These are phyloP conservation scores for Irpex sp. DNA, from an alignment of 1,284 basidiomycete genomes.

Conservation along the genomic window DNA sequence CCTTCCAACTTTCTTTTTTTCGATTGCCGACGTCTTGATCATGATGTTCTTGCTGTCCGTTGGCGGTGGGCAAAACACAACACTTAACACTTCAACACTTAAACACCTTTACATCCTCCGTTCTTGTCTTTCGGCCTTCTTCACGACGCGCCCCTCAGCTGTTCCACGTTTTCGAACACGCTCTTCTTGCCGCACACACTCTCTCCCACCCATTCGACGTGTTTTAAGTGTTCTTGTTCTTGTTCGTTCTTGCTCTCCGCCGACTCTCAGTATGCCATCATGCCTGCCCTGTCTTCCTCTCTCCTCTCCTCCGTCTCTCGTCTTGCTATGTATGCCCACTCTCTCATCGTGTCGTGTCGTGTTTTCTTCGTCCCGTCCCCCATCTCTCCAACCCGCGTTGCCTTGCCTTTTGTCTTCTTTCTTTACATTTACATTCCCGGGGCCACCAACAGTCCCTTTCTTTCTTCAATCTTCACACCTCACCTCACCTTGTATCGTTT, in stretches of 20 bases:
- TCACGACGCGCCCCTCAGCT: conserved; percentile 5
- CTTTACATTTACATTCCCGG: background rate
- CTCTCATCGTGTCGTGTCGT: no score
- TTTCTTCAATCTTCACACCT: background rate
- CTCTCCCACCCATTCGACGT: background rate
- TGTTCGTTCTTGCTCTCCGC: background rate
- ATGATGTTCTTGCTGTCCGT: conserved; percentile 11
- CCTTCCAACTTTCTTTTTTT: no score
- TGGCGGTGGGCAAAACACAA: conserved; percentile 15
- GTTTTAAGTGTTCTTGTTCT: background rate
- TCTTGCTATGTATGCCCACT: no score
- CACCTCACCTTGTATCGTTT: background rate
- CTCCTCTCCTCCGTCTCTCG: background rate
- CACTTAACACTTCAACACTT: conserved; percentile 13
- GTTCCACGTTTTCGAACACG: background rate
- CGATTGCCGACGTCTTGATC: no score
- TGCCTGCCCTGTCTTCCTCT: background rate
- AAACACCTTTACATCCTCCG: conserved; percentile 8
- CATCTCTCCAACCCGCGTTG: background rate
- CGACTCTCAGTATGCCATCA: conserved; percentile 4
- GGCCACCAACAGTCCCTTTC: background rate
- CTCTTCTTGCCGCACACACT: background rate
- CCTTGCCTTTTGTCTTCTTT: background rate
- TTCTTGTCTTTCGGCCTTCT: conserved; percentile 13
- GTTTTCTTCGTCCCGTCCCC: no score